phyloP scores from a whole-genome alignment of 495 filamentous ascomycete species.

The Aspergillus bridgeri region DNA sequence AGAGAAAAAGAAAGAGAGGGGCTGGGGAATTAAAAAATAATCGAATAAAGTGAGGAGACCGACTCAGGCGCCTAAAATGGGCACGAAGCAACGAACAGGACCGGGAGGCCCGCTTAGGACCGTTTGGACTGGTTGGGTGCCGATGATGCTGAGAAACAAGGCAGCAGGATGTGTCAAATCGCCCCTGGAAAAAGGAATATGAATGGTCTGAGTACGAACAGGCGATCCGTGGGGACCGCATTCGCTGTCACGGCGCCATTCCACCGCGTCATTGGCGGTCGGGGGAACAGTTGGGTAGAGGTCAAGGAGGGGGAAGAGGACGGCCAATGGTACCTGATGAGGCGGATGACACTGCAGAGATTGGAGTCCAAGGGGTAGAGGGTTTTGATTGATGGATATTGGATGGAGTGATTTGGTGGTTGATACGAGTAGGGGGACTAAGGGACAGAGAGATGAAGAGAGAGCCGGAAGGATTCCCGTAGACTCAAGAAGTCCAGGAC shows the following conservation, averaged over 20 bases:
- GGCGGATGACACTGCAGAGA: slow-evolving; percentile 1
- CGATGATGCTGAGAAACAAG: slow-evolving; percentile 26
- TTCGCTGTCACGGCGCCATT: slow-evolving; percentile 21
- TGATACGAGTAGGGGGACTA: not conserved
- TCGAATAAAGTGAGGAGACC: not conserved
- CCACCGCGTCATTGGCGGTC: slow-evolving; percentile 1
- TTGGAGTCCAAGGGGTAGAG: not conserved
- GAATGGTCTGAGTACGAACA: slow-evolving; percentile 14
- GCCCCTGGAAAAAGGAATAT: slow-evolving; percentile 14
- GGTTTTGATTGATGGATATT: not conserved
- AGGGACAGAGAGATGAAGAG: not conserved
- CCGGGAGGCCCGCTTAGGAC: not conserved
- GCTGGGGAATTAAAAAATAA: slow-evolving; percentile 12
- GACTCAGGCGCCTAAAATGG: slow-evolving; percentile 19
- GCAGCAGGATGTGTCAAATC: slow-evolving; percentile 20
- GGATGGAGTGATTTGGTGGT: not conserved
- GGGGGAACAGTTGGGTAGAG: slow-evolving; percentile 3
- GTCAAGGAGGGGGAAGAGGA: not conserved
- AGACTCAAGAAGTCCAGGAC: not conserved
- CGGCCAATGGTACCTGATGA: slow-evolving; percentile 3
- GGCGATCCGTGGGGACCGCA: slow-evolving; percentile 27
- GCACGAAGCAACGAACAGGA: slow-evolving; percentile 25
- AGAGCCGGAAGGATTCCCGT: not conserved
- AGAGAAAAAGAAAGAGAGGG: slow-evolving; percentile 9
- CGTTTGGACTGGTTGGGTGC: slow-evolving; percentile 29